Percentiles rank a stretch among this genome's conserved stretches.
phyloP scores from a whole-genome alignment of 176 grass and related monocot species.

The Secale cereale region DNA sequence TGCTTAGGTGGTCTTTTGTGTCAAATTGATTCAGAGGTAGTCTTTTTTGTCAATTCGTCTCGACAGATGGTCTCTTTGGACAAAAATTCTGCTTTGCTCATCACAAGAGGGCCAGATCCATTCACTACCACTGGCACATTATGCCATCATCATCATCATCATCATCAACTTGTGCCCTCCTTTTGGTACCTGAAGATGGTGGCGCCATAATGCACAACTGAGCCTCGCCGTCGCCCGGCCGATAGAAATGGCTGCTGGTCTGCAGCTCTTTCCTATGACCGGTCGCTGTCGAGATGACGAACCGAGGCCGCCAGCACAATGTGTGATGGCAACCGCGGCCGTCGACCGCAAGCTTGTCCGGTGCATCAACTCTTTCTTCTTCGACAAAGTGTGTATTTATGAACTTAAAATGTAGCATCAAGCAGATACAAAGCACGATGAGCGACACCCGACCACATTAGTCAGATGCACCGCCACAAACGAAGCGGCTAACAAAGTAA shows the following conservation, averaged over 20 bases:
- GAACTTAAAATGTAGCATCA: too few relatives aligned
- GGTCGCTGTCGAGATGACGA: not conserved
- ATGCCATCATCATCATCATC: slow-evolving; percentile 1
- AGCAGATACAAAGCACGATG: too few relatives aligned
- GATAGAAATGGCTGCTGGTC: slow-evolving; percentile 10
- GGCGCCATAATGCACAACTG: not conserved
- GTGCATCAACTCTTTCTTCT: not conserved
- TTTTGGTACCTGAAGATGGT: slow-evolving; percentile 1
- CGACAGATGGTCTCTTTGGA: too few relatives aligned
- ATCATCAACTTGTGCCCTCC: not conserved
- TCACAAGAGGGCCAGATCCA: not conserved
- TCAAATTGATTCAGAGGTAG: too few relatives aligned
- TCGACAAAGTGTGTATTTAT: too few relatives aligned
- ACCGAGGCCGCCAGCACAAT: slow-evolving; percentile 12
- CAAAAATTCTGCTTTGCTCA: not conserved
- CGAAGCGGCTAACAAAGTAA: too few relatives aligned
- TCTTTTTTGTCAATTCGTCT: too few relatives aligned
- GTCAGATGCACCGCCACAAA: too few relatives aligned
- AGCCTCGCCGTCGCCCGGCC: not conserved
- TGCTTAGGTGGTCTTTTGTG: too few relatives aligned
- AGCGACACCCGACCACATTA: too few relatives aligned
- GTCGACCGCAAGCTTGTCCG: not conserved
- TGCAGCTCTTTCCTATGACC: not conserved
- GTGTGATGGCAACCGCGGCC: slow-evolving; percentile 14
- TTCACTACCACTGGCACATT: not conserved